phyloP scores from a whole-genome alignment of 2,329 filamentous ascomycete species.

The Cordyceps farinosa region DNA sequence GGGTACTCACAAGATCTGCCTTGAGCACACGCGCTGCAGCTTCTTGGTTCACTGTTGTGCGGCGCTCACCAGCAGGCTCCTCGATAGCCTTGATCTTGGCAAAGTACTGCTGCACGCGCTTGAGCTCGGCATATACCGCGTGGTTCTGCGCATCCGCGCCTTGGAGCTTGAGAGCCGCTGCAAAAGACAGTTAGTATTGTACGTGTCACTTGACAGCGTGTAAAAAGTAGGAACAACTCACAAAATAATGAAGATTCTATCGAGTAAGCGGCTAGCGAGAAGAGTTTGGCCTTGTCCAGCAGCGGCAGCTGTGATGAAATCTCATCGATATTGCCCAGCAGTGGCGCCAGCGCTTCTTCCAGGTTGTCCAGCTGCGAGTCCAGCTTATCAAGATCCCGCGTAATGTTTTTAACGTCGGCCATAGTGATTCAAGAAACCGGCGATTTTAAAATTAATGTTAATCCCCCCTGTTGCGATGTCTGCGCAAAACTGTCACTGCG shows the following conservation, averaged over 20 bases:
- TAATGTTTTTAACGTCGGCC: constrained; percentile 51
- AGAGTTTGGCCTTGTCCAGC: constrained; percentile 92
- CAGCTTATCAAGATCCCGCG: constrained; percentile 67
- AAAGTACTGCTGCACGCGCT: constrained; percentile 86
- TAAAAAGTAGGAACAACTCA: constrained; percentile 38
- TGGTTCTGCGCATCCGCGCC: constrained; percentile 80
- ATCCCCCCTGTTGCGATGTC: not conserved
- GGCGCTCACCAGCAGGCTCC: constrained; percentile 53
- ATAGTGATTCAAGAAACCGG: constrained; percentile 25
- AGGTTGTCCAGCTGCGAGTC: constrained; percentile 77
- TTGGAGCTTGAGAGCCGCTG: constrained; percentile 71
- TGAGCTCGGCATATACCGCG: constrained; percentile 79
- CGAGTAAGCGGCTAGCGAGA: constrained; percentile 81
- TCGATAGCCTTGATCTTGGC: constrained; percentile 82
- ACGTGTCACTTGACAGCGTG: no score
- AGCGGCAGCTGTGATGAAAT: constrained; percentile 76
- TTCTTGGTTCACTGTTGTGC: constrained; percentile 62
- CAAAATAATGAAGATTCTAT: constrained; percentile 89
- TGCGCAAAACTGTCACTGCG: not conserved
- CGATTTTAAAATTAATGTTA: not conserved
- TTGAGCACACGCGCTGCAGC: constrained; percentile 80
- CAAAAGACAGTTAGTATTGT: constrained; percentile 5
- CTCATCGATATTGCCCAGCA: constrained; percentile 64
- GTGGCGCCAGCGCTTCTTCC: constrained; percentile 68
- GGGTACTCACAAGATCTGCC: constrained; percentile 66